Evolutionary conservation across 2,329 filamentous ascomycete genomes (phyloP), one percentile per base, ranked within the genome.

Genomic region (Penicillium fuscoglaucum): DNA sequence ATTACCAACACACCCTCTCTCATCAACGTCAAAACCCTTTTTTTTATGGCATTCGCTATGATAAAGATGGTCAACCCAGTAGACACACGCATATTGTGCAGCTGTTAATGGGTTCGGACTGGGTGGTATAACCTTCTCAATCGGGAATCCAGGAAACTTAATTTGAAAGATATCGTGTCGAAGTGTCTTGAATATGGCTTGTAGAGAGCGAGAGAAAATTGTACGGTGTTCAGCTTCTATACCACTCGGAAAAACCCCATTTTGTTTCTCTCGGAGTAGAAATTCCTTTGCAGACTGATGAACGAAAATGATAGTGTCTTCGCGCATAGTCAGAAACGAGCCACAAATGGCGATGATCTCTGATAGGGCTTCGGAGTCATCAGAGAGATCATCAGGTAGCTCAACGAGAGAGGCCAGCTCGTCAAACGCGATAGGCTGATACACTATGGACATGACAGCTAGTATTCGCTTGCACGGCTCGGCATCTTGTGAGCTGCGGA

Each of bases 171-270:
- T 17, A 31, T 67, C 57, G 19, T 70, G 70, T n/a, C 51, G 50
- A 1, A 81, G 66, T 0, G 53, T 68, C 9, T 54, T 41, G 0
- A 52, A 67, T 19, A 79, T 63, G 3, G 61, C 50, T 21, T 71
- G 5, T 1, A 80, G 52, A 6, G 76, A 80, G n/a, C 61, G 65
- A 2, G 52, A 66, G 45, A 76, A 72, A 9, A 80, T 70, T 0
- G 0, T 6, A 15, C 65, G 41, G 52, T 80, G 74, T 37, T 6
- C 28, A 37, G 37, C 28, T 33, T 55, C 26, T 2, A 41, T 43
- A 3, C 73, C 70, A 31, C 24, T 50, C 9, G 71, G 66, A 41
- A 77, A 74, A 6, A 77, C 62, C n/a, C 56, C 41, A 6, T 29
- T 19, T 19, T 4, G 24, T 6, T 41, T 35, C 5, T 58, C 3